Evolutionary conservation across 2,329 filamentous ascomycete genomes (phyloP).

Genomic region (Mollisia scopiformis): DNA sequence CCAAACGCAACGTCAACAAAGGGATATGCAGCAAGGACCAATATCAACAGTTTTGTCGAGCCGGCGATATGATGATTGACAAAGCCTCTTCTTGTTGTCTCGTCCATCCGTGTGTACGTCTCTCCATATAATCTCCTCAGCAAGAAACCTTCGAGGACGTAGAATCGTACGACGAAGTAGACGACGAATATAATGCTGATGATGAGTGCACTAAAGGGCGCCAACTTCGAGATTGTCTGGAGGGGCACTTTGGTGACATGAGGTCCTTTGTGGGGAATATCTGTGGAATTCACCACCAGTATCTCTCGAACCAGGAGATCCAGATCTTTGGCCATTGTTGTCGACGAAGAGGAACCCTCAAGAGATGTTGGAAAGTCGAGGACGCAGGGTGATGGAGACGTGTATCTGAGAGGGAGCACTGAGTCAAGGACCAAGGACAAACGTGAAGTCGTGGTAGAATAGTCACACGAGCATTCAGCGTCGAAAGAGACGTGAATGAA

Average conservation of each 20-base stretch:
- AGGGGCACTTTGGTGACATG: slow-evolving; percentile 29
- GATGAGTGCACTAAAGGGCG: slow-evolving; percentile 33
- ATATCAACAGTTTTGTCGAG: slow-evolving; percentile 43
- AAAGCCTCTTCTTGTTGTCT: slow-evolving; percentile 43
- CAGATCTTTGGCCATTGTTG: not conserved
- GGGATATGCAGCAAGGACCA: slow-evolving; percentile 44
- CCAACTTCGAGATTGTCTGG: slow-evolving; percentile 30
- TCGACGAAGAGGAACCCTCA: not conserved
- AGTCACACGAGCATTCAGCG: too few relatives aligned
- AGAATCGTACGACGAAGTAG: slow-evolving; percentile 32
- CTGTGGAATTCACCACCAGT: too few relatives aligned
- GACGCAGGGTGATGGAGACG: not conserved
- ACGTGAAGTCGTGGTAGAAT: too few relatives aligned
- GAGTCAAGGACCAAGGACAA: too few relatives aligned
- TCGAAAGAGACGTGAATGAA: not conserved
- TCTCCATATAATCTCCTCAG: slow-evolving; percentile 39
- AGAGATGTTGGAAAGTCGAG: not conserved
- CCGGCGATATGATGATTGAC: slow-evolving; percentile 51
- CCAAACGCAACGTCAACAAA: slow-evolving; percentile 43
- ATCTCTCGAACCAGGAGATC: too few relatives aligned
- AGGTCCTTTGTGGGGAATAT: slow-evolving; percentile 12
- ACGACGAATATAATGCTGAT: slow-evolving; percentile 32
- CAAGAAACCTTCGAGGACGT: slow-evolving; percentile 45
- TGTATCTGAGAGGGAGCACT: not conserved
- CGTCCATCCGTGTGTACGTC: slow-evolving; percentile 40